Conservation (phyloP, 2,329 filamentous ascomycete species). For the Coniella vitis region DNA sequence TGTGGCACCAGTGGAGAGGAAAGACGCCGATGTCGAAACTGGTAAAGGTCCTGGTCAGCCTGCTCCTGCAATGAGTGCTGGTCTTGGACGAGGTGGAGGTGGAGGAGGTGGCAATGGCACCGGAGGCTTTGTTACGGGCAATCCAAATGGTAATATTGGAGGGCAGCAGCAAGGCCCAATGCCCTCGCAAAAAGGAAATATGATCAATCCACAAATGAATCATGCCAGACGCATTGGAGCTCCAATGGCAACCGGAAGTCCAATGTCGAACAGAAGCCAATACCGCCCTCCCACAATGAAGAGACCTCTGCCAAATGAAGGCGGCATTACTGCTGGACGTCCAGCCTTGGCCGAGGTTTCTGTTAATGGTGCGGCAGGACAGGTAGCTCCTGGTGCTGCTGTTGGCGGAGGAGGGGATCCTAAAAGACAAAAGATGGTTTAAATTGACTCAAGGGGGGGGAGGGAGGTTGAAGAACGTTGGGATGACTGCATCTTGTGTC, state of each 20-base stretch:
- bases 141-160: neutral
- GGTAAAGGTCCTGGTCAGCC: neutral
- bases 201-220: constrained; percentile 48
- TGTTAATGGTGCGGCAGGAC: constrained; percentile 30
- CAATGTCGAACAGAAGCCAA: constrained; percentile 49
- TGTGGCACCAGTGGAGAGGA: constrained; percentile 33
- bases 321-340: constrained; percentile 25
- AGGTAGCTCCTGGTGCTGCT: constrained; percentile 20
- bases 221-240: constrained; percentile 52
- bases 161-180: constrained; percentile 5
- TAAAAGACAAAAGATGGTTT: constrained; percentile 44
- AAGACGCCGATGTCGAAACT: constrained; percentile 9
- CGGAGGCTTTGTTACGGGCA: neutral
- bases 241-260: constrained; percentile 47
- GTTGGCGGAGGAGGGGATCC: constrained; percentile 31
- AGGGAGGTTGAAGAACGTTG: too few species aligned
- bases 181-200: constrained; percentile 28
- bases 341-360: constrained; percentile 45
- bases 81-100: constrained; percentile 12
- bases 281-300: constrained; percentile 57
- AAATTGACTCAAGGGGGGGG: neutral
- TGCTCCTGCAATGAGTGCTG: neutral
- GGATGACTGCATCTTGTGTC: too few species aligned
- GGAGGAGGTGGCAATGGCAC: constrained; percentile 7
- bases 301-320: constrained; percentile 33